Base-by-base conservation (phyloP, 495 filamentous ascomycete species). In the Elasticomyces elasticus region DNA sequence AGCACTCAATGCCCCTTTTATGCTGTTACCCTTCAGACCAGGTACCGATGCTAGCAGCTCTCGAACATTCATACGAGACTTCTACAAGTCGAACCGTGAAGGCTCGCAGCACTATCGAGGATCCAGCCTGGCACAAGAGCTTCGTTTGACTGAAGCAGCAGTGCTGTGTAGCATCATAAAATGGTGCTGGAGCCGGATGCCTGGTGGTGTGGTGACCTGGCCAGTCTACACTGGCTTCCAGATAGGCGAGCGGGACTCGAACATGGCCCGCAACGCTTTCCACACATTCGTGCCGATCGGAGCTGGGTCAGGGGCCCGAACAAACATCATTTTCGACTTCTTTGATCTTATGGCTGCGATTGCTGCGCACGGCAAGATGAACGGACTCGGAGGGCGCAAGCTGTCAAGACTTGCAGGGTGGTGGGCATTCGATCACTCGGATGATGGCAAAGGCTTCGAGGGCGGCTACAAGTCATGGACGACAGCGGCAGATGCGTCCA, bases 161-260 rank as follows among this genome's bases (percentile, higher is more conserved):
- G 91, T 95, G 48, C 75, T 98, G 42, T 89, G 87, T 59, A 90
- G 89, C 64, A 88, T 96, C 27, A 72, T 96, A 59, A 98, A 97
- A 75, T 98, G 92, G 92, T 96, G 92, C 68, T 98, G 92, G 92
- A 89, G 87, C 69, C 79, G 92, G 75, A 73, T 98, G 33, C 80
- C 84, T 33, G 89, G 91, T 46, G 92, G 92, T 62, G 82, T 98
- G 12, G 90, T 98, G 44, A 87, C 87, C 48, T 97, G 94, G 94
- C 88, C 95, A 58, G 89, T 87, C 24, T 98, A 98, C 64, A 89
- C 97, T 59, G 73, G 95, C 15, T 98, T 98, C 75, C 87, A 83
- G 66, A 85, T 94, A 61, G 92, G 91, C 62, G 92, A 97, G 72
- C 79, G 85, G 76, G 92, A 96, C 72, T 95, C 94, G 12, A 83